These are phyloP conservation scores for Ophiostoma angusticollis DNA, from an alignment of 2,329 filamentous ascomycete species.

Conservation along the genomic window DNA sequence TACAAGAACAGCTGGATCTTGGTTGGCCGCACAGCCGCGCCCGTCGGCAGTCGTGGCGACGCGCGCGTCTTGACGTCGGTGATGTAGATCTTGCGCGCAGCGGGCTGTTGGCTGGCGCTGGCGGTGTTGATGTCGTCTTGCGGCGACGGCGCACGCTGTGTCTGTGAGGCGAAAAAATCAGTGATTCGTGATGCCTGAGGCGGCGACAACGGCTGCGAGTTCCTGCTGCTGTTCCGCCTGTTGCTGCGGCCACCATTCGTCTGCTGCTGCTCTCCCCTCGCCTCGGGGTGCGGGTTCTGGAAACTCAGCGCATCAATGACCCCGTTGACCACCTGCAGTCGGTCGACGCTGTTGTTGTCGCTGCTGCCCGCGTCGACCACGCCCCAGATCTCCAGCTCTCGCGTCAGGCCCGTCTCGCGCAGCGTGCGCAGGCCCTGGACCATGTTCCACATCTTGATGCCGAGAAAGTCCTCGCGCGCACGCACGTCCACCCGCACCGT, in stretches of 20 bases:
- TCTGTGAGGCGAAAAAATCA: constrained; percentile 12
- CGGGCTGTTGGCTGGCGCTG: neutral
- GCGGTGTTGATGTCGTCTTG: neutral
- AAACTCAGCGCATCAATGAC: constrained; percentile 79
- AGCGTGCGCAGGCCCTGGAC: constrained; percentile 72
- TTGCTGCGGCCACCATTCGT: neutral
- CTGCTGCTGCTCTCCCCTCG: constrained; percentile 20
- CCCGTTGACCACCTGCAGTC: constrained; percentile 62
- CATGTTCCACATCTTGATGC: constrained; percentile 77
- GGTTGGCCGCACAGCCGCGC: constrained; percentile 57
- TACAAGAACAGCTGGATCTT: constrained; percentile 85
- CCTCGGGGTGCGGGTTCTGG: constrained; percentile 55
- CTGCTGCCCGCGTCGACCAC: constrained; percentile 39
- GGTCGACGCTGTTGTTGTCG: constrained; percentile 20
- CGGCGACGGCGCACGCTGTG: neutral
- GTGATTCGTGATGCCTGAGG: constrained; percentile 13
- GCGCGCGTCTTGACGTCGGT: constrained; percentile 80
- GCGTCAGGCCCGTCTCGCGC: constrained; percentile 55
- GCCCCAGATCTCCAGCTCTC: constrained; percentile 78
- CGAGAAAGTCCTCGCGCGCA: constrained; percentile 72
- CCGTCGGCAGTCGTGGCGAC: constrained; percentile 49
- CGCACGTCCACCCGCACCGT: constrained; percentile 59
- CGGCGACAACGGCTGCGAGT: neutral
- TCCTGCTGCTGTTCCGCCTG: constrained; percentile 15
- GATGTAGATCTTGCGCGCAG: constrained; percentile 46